These are phyloP conservation scores for Epithele typhae DNA, from an alignment of 768 basidiomycete genomes.

Conservation along the genomic window DNA sequence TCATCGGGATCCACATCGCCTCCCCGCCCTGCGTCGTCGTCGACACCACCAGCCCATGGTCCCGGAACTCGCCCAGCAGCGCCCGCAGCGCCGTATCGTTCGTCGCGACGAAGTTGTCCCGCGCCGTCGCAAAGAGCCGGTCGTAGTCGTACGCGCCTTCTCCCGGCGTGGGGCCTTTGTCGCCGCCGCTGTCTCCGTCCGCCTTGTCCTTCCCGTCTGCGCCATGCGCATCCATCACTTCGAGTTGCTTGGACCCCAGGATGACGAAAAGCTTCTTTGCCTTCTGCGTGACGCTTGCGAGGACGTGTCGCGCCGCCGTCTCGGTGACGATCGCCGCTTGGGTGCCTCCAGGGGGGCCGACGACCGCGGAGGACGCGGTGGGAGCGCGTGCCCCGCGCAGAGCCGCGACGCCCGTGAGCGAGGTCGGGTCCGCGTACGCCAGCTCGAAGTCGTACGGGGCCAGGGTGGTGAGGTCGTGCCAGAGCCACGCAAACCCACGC, in stretches of 20 bases:
- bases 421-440: conserved; percentile 58
- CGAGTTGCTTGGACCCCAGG: conserved; percentile 66
- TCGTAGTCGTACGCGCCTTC: conserved; percentile 61
- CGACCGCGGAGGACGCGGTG: conserved; percentile 18
- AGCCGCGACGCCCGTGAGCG: conserved; percentile 46
- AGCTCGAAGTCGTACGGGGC: conserved; percentile 78
- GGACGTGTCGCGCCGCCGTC: conserved; percentile 73
- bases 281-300: conserved; percentile 83
- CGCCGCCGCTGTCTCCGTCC: conserved; percentile 19
- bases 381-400: conserved; percentile 16
- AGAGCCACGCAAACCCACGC: conserved; percentile 70
- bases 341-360: conserved; percentile 28
- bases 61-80: conserved; percentile 84
- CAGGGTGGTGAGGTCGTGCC: conserved; percentile 91
- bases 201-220: conserved; percentile 18
- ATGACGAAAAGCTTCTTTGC: conserved; percentile 79
- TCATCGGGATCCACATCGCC: conserved; percentile 83
- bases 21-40: conserved; percentile 45
- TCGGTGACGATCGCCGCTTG: conserved; percentile 55
- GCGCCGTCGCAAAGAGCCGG: conserved; percentile 65
- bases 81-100: conserved; percentile 82
- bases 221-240: conserved; percentile 42
- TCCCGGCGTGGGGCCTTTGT: conserved; percentile 13
- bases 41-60: conserved; percentile 79
- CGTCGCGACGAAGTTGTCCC: conserved; percentile 84